These are phyloP conservation scores for Aspergillus cristatus DNA, from an alignment of 495 filamentous ascomycete genomes.

Conservation along the genomic window DNA sequence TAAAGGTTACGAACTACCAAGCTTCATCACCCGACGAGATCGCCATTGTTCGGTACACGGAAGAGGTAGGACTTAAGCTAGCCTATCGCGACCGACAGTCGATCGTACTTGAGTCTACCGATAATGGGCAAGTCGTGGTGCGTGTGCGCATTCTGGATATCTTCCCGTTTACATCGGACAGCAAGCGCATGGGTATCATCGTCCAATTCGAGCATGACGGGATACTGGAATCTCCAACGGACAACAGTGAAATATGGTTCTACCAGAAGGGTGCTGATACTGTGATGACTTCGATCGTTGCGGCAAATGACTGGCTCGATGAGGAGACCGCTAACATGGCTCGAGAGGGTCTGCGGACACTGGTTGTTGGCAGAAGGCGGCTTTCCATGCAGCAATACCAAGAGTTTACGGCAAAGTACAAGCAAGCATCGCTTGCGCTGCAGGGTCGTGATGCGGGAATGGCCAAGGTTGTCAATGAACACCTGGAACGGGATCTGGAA, in stretches of 20 bases:
- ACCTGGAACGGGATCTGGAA: slow-evolving; percentile 82
- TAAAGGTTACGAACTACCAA: slow-evolving; percentile 78
- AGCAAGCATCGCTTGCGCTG: slow-evolving; percentile 70
- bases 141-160: slow-evolving; percentile 87
- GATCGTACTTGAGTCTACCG: slow-evolving; percentile 72
- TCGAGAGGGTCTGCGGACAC: slow-evolving; percentile 84
- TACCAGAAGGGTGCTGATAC: slow-evolving; percentile 98
- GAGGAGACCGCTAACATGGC: slow-evolving; percentile 99
- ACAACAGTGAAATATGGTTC: slow-evolving; percentile 82
- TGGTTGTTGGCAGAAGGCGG: slow-evolving; percentile 84
- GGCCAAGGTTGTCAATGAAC: slow-evolving; percentile 66
- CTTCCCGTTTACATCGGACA: slow-evolving; percentile 95
- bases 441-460: slow-evolving; percentile 71
- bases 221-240: slow-evolving; percentile 21
- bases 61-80: slow-evolving; percentile 81
- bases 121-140: slow-evolving; percentile 66
- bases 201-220: slow-evolving; percentile 62
- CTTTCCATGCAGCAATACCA: slow-evolving; percentile 67
- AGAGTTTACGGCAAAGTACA: slow-evolving; percentile 66
- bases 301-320: slow-evolving; percentile 94
- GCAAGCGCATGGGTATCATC: slow-evolving; percentile 97
- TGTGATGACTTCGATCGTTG: slow-evolving; percentile 90
- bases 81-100: slow-evolving; percentile 76
- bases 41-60: slow-evolving; percentile 93
- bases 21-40: slow-evolving; percentile 97